Percentiles rank a stretch among this genome's conserved stretches.
phyloP scores from a whole-genome alignment of 176 grass and related monocot species.

The Triticum turgidum region DNA sequence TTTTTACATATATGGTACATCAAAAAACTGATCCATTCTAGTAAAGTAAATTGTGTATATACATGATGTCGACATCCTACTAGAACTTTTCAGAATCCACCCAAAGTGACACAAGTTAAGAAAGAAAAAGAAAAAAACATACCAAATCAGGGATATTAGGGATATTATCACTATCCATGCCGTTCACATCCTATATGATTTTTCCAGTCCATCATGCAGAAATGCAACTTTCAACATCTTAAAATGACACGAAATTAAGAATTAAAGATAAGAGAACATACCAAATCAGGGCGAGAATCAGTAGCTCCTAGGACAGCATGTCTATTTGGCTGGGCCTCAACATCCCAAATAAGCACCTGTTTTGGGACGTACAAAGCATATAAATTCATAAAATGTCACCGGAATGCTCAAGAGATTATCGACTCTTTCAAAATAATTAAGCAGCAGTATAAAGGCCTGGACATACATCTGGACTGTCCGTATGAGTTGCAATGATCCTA shows the following conservation, averaged over 20 bases:
- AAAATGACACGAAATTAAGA: slow-evolving; percentile 1
- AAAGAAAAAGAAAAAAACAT: slow-evolving; percentile 31
- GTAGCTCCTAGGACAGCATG: slow-evolving; percentile 68
- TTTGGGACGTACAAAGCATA: slow-evolving; percentile 12
- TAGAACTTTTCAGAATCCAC: not conserved
- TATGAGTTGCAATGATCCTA: slow-evolving; percentile 93
- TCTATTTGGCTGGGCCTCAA: slow-evolving; percentile 84
- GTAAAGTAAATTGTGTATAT: not conserved
- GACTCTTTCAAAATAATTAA: slow-evolving; percentile 13
- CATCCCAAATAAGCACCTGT: slow-evolving; percentile 97
- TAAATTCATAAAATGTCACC: not conserved
- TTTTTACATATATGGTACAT: not conserved
- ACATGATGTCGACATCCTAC: not conserved
- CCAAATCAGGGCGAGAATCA: slow-evolving; percentile 82
- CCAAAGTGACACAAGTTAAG: not conserved
- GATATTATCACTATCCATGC: not conserved
- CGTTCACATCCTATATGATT: slow-evolving; percentile 13
- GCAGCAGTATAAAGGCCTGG: not conserved
- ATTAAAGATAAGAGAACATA: slow-evolving; percentile 40
- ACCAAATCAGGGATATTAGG: slow-evolving; percentile 20
- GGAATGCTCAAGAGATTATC: not conserved
- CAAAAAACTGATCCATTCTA: slow-evolving; percentile 8
- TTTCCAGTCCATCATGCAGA: slow-evolving; percentile 6
- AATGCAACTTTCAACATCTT: slow-evolving; percentile 5
- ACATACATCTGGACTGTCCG: slow-evolving; percentile 92